phyloP scores from a whole-genome alignment of 768 basidiomycete species.

The Nidularia pulvinata region DNA sequence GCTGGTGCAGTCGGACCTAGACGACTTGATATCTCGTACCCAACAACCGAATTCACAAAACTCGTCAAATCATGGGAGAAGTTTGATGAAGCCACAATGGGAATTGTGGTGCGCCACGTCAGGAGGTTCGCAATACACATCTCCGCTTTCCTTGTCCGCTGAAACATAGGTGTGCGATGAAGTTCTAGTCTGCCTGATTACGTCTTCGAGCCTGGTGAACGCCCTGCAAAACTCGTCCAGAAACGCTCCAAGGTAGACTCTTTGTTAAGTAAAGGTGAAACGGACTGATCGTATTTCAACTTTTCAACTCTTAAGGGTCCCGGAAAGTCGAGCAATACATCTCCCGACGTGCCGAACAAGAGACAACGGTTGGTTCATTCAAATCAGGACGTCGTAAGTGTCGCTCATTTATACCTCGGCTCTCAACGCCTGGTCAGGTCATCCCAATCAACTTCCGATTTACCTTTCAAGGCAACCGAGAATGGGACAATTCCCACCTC shows the following conservation, averaged over 20 bases:
- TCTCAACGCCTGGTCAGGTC: slow-evolving; percentile 37
- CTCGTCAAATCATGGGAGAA: slow-evolving; percentile 96
- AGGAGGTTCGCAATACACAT: slow-evolving; percentile 59
- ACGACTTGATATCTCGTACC: slow-evolving; percentile 94
- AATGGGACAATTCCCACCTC: slow-evolving; percentile 28
- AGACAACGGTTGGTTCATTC: slow-evolving; percentile 70
- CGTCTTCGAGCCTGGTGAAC: slow-evolving; percentile 81
- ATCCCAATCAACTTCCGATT: slow-evolving; percentile 34
- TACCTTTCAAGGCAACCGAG: slow-evolving; percentile 37
- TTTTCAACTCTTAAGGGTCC: slow-evolving; percentile 42
- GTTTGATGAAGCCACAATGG: slow-evolving; percentile 91
- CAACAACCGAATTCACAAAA: slow-evolving; percentile 93
- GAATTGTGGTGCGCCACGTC: slow-evolving; percentile 91
- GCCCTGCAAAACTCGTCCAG: slow-evolving; percentile 65
- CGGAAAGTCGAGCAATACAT: slow-evolving; percentile 60
- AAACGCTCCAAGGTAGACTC: slow-evolving; percentile 73
- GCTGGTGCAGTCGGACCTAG: slow-evolving; percentile 79
- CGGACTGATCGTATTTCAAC: slow-evolving; percentile 7
- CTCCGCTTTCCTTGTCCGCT: neutral
- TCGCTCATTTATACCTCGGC: slow-evolving; percentile 18
- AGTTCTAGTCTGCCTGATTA: slow-evolving; percentile 81
- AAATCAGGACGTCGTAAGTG: slow-evolving; percentile 13
- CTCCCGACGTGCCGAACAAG: slow-evolving; percentile 78
- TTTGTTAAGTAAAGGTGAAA: slow-evolving; percentile 5
- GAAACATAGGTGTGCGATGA: slow-evolving; percentile 2